phyloP scores from a whole-genome alignment of 2,329 filamentous ascomycete genomes.

The Monilinia laxa region DNA sequence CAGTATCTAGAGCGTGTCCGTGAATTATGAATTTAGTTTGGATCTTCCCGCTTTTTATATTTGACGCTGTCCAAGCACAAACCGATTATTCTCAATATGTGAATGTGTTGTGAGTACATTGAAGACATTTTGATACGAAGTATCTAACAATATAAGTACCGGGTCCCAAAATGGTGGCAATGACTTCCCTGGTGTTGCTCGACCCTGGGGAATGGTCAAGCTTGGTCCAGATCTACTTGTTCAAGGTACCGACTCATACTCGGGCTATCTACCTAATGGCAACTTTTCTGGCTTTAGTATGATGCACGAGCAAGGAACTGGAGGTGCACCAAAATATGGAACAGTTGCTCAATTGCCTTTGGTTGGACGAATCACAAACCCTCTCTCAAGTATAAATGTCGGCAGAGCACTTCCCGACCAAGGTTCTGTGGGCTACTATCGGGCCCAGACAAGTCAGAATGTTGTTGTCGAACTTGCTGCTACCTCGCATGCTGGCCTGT shows the following conservation, averaged over 20 bases:
- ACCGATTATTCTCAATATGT: slow-evolving; percentile 35
- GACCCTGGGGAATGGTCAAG: slow-evolving; percentile 49
- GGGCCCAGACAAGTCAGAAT: slow-evolving; percentile 54
- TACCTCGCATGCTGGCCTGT: slow-evolving; percentile 56
- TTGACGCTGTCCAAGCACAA: slow-evolving; percentile 7
- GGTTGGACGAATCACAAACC: slow-evolving; percentile 51
- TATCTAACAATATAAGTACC: slow-evolving; percentile 27
- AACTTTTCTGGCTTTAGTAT: slow-evolving; percentile 60
- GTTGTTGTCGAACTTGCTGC: slow-evolving; percentile 59
- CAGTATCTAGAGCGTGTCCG: not conserved
- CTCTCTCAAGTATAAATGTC: slow-evolving; percentile 56
- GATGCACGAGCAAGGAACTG: slow-evolving; percentile 67
- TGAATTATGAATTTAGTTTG: slow-evolving; percentile 5
- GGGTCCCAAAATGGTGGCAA: slow-evolving; percentile 48
- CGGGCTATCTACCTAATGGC: slow-evolving; percentile 52
- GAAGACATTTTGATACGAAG: not conserved
- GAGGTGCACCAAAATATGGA: slow-evolving; percentile 69
- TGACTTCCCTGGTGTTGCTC: slow-evolving; percentile 46
- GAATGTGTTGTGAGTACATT: slow-evolving; percentile 32
- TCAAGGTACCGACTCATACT: slow-evolving; percentile 52
- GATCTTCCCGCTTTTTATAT: not conserved
- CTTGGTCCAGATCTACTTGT: slow-evolving; percentile 45
- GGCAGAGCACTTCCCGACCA: slow-evolving; percentile 52
- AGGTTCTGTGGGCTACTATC: slow-evolving; percentile 62
- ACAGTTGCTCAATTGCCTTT: slow-evolving; percentile 61